A percentile compares a stretch with the other conserved stretches of the same genome.
These are phyloP conservation scores for Lasiodiplodia citricola DNA, from an alignment of 2,329 filamentous ascomycete genomes.

Conservation along the genomic window DNA sequence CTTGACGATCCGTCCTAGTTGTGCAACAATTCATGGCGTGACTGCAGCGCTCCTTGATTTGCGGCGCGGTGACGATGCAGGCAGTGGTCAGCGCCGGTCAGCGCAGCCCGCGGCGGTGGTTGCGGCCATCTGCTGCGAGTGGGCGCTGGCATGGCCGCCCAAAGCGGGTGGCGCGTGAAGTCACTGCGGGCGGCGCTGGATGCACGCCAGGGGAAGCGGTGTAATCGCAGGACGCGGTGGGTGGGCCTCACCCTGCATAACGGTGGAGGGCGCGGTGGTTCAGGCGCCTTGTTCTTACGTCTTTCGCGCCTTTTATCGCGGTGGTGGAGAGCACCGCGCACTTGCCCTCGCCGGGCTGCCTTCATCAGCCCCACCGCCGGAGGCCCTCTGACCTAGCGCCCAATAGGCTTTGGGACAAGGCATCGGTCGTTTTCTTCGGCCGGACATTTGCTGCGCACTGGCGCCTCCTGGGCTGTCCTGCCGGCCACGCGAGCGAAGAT, in stretches of 20 bases:
- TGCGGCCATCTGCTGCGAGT: background rate
- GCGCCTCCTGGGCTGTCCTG: constrained; percentile 9
- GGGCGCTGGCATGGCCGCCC: constrained; percentile 6
- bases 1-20: constrained; percentile 17
- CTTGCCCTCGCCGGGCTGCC: constrained; percentile 18
- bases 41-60: constrained; percentile 20
- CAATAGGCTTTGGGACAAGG: constrained; percentile 9
- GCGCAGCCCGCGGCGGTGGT: background rate
- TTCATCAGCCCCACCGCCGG: constrained; percentile 19
- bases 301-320: background rate
- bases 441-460: constrained; percentile 24
- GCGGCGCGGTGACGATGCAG: background rate
- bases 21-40: constrained; percentile 13
- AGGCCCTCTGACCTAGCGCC: constrained; percentile 16
- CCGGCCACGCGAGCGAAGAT: constrained; percentile 19
- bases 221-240: background rate
- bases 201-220: constrained; percentile 18
- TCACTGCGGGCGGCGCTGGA: constrained; percentile 5
- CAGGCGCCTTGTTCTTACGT: constrained; percentile 14
- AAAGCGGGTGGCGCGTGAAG: constrained; percentile 15
- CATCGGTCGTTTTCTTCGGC: constrained; percentile 12
- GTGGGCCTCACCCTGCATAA: constrained; percentile 22
- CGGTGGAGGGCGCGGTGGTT: constrained; percentile 17
- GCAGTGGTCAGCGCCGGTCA: constrained; percentile 8
- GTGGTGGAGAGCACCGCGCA: constrained; percentile 21